These are phyloP conservation scores for Conticribra guillardii DNA, from an alignment of 108 stramenopile genomes.

Conservation along the genomic window DNA sequence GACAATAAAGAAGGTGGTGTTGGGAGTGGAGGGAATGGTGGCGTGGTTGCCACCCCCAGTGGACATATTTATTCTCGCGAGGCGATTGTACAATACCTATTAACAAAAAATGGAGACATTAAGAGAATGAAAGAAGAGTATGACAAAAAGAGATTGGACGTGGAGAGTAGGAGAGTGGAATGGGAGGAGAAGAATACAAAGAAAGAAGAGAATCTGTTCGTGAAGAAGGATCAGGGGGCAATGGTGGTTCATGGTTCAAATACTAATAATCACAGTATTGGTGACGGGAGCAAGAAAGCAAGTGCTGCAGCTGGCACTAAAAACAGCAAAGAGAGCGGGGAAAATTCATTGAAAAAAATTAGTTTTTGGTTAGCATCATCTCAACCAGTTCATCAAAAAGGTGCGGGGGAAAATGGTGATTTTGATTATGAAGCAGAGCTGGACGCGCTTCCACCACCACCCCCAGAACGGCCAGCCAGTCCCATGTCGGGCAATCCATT, in stretches of 20 bases:
- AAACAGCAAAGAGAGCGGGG: conserved; percentile 39
- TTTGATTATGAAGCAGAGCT: conserved; percentile 39
- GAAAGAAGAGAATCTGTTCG: conserved; percentile 30
- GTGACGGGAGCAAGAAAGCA: no score
- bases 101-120: conserved; percentile 68
- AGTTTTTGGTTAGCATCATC: conserved; percentile 87
- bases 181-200: conserved; percentile 40
- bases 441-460: conserved; percentile 28
- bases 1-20: not conserved
- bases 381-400: conserved; percentile 57
- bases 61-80: conserved; percentile 75
- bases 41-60: conserved; percentile 46
- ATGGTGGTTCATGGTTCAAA: no score
- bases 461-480: conserved; percentile 82
- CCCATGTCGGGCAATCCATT: conserved; percentile 84
- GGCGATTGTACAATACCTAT: conserved; percentile 79
- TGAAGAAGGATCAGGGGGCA: conserved; percentile 46
- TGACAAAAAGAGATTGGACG: conserved; percentile 38
- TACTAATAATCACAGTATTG: no score
- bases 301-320: conserved; percentile 41
- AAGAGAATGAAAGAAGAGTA: conserved; percentile 53
- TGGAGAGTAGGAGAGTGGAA: conserved; percentile 20
- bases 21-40: conserved; percentile 10
- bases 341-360: conserved; percentile 57
- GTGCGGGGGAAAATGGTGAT: conserved; percentile 2